These are phyloP conservation scores for Hypoxylon sp. DNA, from an alignment of 2,329 filamentous ascomycete species.

Conservation along the genomic window DNA sequence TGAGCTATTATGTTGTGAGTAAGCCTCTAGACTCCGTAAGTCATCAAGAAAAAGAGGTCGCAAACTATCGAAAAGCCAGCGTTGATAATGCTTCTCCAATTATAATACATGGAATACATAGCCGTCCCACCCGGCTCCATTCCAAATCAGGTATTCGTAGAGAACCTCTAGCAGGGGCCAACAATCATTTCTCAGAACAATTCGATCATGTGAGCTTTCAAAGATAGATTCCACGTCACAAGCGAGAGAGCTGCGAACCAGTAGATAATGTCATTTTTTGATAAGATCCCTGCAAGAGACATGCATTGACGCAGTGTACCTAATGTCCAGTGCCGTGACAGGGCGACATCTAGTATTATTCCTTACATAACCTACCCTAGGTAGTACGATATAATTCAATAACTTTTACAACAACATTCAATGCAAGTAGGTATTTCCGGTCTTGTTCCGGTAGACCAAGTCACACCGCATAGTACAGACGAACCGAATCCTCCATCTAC, in stretches of 20 bases:
- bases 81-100: neutral
- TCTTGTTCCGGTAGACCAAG: conserved; percentile 21
- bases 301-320: conserved; percentile 12
- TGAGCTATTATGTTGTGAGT: neutral
- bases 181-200: conserved; percentile 26
- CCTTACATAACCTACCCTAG: neutral
- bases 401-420: neutral
- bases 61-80: conserved; percentile 14
- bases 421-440: conserved; percentile 23
- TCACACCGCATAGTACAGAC: conserved; percentile 38
- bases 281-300: conserved; percentile 23
- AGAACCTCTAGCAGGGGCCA: conserved; percentile 13
- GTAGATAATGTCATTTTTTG: conserved; percentile 18
- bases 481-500: conserved; percentile 14
- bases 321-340: conserved; percentile 17
- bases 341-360: conserved; percentile 23
- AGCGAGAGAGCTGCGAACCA: conserved; percentile 20
- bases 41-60: neutral
- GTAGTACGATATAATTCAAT: neutral
- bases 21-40: conserved; percentile 4
- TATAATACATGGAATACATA: conserved; percentile 2
- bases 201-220: conserved; percentile 37
- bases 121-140: conserved; percentile 28
- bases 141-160: conserved; percentile 34
- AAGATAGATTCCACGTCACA: conserved; percentile 40